A percentile compares a stretch with the other conserved stretches of the same genome.
Evolutionary conservation across 2,329 filamentous ascomycete species (phyloP).

Genomic region (Pyrenophora tritici-repentis): DNA sequence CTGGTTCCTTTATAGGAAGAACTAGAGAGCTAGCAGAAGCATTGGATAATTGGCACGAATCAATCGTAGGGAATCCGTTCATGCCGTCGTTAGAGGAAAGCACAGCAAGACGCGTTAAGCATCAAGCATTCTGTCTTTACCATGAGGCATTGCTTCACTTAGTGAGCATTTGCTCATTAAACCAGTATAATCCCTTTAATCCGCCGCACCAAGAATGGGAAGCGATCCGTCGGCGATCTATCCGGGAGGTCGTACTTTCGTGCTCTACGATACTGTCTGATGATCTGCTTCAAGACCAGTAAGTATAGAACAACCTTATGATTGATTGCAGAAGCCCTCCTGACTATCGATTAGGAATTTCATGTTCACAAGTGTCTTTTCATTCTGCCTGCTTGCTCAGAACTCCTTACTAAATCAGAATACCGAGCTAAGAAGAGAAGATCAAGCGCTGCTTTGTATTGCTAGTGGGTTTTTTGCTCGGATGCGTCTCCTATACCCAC

Average conservation of each 20-base stretch:
- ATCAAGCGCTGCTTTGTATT: not conserved
- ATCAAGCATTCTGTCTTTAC: not conserved
- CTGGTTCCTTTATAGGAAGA: not conserved
- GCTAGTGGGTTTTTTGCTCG: not conserved
- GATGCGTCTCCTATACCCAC: not conserved
- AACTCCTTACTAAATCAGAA: not conserved
- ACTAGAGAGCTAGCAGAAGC: not conserved
- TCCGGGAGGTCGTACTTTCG: not conserved
- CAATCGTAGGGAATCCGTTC: not conserved
- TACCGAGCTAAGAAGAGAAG: not conserved
- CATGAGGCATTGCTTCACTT: slow-evolving; percentile 2
- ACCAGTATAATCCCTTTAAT: not conserved
- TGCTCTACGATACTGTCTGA: not conserved
- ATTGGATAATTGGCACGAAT: not conserved
- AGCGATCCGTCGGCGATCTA: not conserved
- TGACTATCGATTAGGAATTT: not conserved
- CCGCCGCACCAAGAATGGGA: not conserved
- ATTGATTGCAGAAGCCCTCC: too few relatives aligned
- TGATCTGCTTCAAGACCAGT: not conserved
- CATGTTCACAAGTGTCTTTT: not conserved
- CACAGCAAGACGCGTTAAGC: not conserved
- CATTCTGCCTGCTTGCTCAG: not conserved
- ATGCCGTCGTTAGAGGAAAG: not conserved
- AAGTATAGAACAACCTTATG: not conserved
- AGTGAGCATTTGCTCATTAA: not conserved